Percentiles rank a stretch among this genome's conserved stretches.
phyloP scores from a whole-genome alignment of 441 rosid species.

The Adansonia rubrostipa region DNA sequence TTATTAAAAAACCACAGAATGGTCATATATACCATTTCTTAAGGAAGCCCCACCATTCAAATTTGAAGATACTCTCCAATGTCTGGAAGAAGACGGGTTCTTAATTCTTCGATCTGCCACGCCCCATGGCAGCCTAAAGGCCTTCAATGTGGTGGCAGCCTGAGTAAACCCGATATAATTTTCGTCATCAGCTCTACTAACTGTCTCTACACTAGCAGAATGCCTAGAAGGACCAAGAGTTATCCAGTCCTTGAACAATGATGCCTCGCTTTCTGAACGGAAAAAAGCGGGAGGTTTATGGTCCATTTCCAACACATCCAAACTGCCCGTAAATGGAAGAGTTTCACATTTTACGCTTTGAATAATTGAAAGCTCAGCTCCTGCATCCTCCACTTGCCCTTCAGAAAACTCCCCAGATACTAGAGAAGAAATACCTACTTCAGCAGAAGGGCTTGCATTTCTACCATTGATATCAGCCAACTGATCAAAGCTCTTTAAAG shows the following conservation, averaged over 20 bases:
- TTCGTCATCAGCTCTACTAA: constrained; percentile 40
- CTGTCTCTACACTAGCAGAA: constrained; percentile 35
- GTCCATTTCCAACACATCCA: constrained; percentile 36
- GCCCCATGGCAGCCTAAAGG: constrained; percentile 41
- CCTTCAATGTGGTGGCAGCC: constrained; percentile 32
- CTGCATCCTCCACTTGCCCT: constrained; percentile 24
- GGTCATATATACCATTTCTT: constrained; percentile 42
- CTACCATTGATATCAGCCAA: constrained; percentile 5
- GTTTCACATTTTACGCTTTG: constrained; percentile 22
- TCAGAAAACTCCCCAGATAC: background rate
- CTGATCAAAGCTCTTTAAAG: constrained; percentile 27
- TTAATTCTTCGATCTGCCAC: constrained; percentile 44
- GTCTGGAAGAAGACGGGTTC: constrained; percentile 41
- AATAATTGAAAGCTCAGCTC: constrained; percentile 18
- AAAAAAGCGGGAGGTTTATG: constrained; percentile 25
- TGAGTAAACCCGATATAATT: constrained; percentile 31
- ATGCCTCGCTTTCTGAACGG: constrained; percentile 32
- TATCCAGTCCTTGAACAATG: constrained; percentile 37
- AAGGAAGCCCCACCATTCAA: constrained; percentile 40
- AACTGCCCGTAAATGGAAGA: constrained; percentile 27
- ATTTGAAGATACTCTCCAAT: constrained; percentile 45
- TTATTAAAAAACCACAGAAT: constrained; percentile 23
- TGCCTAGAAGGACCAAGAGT: constrained; percentile 33
- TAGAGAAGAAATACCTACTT: constrained; percentile 6
- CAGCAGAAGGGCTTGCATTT: constrained; percentile 22